phyloP scores from a whole-genome alignment of 805 yeast species.

The Candida anglica region DNA sequence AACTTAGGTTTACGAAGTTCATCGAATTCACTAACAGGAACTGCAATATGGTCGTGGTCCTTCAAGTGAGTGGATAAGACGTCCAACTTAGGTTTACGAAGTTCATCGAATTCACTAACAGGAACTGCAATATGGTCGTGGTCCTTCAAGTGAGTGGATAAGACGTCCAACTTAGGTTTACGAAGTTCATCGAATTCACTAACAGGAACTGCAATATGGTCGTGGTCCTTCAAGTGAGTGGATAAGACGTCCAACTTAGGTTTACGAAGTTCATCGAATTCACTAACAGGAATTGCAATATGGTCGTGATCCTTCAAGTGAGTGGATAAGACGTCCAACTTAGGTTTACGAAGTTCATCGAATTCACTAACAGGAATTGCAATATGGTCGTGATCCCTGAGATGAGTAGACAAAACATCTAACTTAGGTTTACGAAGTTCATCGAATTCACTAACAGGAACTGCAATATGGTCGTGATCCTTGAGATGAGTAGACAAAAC shows the following conservation, averaged over 20 bases:
- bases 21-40: conserved; percentile 3
- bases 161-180: background rate
- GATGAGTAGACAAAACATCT: too few species aligned
- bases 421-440: conserved; percentile 14
- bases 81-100: conserved; percentile 7
- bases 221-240: background rate
- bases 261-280: too few species aligned
- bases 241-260: background rate
- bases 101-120: conserved; percentile 5
- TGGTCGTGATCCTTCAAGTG: background rate
- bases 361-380: too few species aligned
- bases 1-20: background rate
- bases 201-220: background rate
- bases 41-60: conserved; percentile 4
- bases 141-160: background rate
- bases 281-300: background rate
- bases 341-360: background rate
- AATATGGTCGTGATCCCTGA: too few species aligned
- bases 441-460: conserved; percentile 7
- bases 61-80: conserved; percentile 9
- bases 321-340: too few species aligned
- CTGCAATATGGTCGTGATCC: conserved; percentile 7
- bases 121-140: conserved; percentile 13
- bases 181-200: conserved; percentile 1
- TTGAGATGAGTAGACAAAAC: conserved; percentile 8